Conservation (phyloP, 257 asterid species). For the Scutellaria barbata region DNA sequence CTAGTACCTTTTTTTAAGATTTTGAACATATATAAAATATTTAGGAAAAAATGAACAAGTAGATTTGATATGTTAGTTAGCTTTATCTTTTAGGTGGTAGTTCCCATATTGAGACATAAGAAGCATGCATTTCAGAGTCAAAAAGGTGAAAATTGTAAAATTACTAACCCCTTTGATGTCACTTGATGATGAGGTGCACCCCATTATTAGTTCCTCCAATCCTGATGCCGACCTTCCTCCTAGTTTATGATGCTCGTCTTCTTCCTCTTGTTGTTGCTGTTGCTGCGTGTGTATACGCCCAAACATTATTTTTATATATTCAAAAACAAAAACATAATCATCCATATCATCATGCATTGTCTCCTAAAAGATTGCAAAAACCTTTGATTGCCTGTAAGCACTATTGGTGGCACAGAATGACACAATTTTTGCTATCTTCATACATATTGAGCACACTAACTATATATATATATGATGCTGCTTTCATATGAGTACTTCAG, state of each 20-base stretch:
- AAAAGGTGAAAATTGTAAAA: conserved; percentile 33
- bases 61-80: background rate
- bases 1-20: conserved; percentile 25
- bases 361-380: conserved; percentile 42
- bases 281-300: too few species aligned
- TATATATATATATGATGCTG: background rate
- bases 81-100: conserved; percentile 17
- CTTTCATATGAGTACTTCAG: too few species aligned
- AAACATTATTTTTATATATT: too few species aligned
- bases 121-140: conserved; percentile 34
- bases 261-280: conserved; percentile 48
- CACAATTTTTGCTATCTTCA: too few species aligned
- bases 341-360: conserved; percentile 76
- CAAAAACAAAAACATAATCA: conserved; percentile 57
- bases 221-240: conserved; percentile 93
- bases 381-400: conserved; percentile 44
- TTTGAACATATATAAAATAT: background rate
- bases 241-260: conserved; percentile 62
- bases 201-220: conserved; percentile 97
- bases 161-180: conserved; percentile 76
- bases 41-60: background rate
- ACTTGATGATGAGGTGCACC: conserved; percentile 67
- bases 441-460: too few species aligned
- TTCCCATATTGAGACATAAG: conserved; percentile 25
- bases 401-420: conserved; percentile 29